Conservation (phyloP, 345 rosid species). For the Hypericum perforatum region DNA sequence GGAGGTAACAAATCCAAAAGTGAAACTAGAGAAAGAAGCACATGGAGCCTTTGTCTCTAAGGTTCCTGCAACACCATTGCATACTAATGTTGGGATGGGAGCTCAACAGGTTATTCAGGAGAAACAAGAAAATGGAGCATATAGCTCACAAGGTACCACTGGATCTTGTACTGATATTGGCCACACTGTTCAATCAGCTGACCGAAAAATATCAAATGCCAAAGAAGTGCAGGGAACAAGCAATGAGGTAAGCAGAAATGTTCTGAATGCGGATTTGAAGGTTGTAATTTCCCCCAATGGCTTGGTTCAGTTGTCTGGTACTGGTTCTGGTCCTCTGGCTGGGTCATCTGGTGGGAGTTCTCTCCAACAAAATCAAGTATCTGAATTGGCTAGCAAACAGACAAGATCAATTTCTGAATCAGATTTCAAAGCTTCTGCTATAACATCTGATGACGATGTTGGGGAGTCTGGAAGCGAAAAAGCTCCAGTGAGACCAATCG, state of each 20-base stretch:
- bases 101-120: too few species aligned
- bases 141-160: slow-evolving; percentile 23
- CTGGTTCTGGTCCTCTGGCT: slow-evolving; percentile 11
- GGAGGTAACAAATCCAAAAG: slow-evolving; percentile 30
- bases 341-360: slow-evolving; percentile 12
- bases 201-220: slow-evolving; percentile 18
- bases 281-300: slow-evolving; percentile 20
- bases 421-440: slow-evolving; percentile 16
- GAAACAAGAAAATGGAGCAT: slow-evolving; percentile 25
- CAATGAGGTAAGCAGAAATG: slow-evolving; percentile 13
- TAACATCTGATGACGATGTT: slow-evolving; percentile 9
- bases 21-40: slow-evolving; percentile 28
- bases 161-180: slow-evolving; percentile 17
- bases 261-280: slow-evolving; percentile 17
- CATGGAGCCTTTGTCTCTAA: too few species aligned
- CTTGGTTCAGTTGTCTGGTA: slow-evolving; percentile 13
- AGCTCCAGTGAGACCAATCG: slow-evolving; percentile 8
- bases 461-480: slow-evolving; percentile 15
- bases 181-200: slow-evolving; percentile 19
- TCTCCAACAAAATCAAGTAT: background rate
- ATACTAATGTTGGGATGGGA: too few species aligned
- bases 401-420: slow-evolving; percentile 18
- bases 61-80: too few species aligned
- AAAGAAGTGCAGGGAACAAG: slow-evolving; percentile 17
- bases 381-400: slow-evolving; percentile 16